A percentile compares a stretch with the other conserved stretches of the same genome.
phyloP scores from a whole-genome alignment of 176 grass and related monocot species.

The Areca catechu region DNA sequence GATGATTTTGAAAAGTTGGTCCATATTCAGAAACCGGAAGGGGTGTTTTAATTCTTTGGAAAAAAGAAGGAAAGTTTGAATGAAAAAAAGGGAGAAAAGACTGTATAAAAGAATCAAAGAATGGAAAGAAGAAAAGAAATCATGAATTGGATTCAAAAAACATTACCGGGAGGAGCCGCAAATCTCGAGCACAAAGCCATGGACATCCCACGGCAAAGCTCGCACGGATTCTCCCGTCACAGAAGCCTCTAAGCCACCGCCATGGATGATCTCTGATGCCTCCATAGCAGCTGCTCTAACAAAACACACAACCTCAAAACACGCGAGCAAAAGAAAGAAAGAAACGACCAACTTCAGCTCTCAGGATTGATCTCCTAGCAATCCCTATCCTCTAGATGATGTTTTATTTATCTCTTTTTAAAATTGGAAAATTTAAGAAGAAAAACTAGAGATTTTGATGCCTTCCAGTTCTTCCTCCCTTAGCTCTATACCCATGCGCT shows the following conservation, averaged over 20 bases:
- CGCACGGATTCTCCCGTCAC: conserved; percentile 19
- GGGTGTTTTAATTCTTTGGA: conserved; percentile 35
- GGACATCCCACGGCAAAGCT: conserved; percentile 42
- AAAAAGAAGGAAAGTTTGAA: conserved; percentile 39
- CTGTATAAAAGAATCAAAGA: conserved; percentile 92
- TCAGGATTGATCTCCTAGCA: too few species aligned
- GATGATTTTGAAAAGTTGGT: too few species aligned
- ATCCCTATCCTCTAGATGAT: background rate
- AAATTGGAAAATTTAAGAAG: background rate
- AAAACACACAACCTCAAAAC: background rate
- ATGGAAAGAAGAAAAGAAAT: conserved; percentile 28
- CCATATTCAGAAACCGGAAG: conserved; percentile 11
- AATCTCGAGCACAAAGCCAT: conserved; percentile 27
- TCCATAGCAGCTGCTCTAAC: conserved; percentile 32
- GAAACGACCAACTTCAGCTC: background rate
- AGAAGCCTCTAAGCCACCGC: conserved; percentile 9
- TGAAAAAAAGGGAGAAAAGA: too few species aligned
- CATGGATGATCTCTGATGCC: conserved; percentile 22
- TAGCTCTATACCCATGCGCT: background rate
- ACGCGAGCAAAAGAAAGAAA: background rate
- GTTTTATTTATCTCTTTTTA: background rate
- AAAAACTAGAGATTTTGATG: background rate
- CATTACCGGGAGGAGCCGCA: conserved; percentile 18
- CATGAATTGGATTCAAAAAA: background rate
- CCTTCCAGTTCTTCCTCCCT: conserved; percentile 2